phyloP scores from a whole-genome alignment of 495 filamentous ascomycete genomes.

The Lineolata rhizophorae region DNA sequence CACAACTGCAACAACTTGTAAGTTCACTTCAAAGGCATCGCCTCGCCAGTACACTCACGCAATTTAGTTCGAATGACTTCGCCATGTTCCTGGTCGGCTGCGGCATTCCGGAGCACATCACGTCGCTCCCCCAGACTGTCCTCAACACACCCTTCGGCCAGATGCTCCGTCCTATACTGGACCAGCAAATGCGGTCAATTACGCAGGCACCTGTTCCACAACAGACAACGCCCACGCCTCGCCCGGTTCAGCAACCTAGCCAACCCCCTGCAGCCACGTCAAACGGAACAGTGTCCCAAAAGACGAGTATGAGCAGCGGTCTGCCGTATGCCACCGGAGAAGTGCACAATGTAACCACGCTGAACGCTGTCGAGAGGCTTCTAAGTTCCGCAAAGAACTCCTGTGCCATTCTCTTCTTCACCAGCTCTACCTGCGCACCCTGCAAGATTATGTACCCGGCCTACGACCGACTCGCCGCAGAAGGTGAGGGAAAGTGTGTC shows the following conservation, averaged over 20 bases:
- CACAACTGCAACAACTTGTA: constrained; percentile 96
- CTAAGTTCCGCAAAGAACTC: constrained; percentile 34
- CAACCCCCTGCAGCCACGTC: neutral
- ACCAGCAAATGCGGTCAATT: constrained; percentile 45
- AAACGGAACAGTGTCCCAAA: constrained; percentile 11
- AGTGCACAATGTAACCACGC: neutral
- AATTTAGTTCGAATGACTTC: constrained; percentile 51
- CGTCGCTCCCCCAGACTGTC: constrained; percentile 68
- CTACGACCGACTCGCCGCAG: constrained; percentile 60
- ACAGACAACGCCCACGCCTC: constrained; percentile 16
- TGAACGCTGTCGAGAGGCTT: constrained; percentile 27
- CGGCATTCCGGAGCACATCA: constrained; percentile 73
- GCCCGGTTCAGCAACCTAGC: neutral
- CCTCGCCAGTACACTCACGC: neutral
- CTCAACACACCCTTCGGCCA: constrained; percentile 78
- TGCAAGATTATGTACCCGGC: constrained; percentile 69
- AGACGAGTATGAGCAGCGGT: constrained; percentile 25
- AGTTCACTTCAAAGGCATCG: neutral
- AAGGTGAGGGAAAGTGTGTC: constrained; percentile 41
- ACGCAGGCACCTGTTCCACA: constrained; percentile 23
- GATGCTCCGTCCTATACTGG: constrained; percentile 70
- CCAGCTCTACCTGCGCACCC: constrained; percentile 64
- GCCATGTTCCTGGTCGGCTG: constrained; percentile 76
- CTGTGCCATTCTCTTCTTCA: constrained; percentile 82
- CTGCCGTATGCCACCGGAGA: neutral